Percentiles rank a stretch among this genome's conserved stretches.
Conservation (phyloP, 257 asterid genomes). For the Ballota nigra region DNA sequence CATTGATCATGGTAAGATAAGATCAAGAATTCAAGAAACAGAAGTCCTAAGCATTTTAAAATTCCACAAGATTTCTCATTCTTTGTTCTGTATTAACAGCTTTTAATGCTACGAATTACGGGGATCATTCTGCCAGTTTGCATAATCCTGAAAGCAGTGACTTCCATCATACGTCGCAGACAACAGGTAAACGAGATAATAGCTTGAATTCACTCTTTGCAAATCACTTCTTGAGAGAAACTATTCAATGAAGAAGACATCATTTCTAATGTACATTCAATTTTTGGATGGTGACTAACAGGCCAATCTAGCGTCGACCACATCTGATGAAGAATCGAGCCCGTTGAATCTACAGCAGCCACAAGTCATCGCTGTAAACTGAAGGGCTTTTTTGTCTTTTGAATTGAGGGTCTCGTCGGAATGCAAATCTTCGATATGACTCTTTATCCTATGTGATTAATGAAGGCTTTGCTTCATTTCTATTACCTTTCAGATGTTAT, state of each 20-base stretch:
- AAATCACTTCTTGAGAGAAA: background rate
- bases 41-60: background rate
- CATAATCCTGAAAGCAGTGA: slow-evolving; percentile 76
- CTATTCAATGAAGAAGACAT: background rate
- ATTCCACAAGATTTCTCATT: slow-evolving; percentile 16
- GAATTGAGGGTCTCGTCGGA: background rate
- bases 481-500: slow-evolving; percentile 2
- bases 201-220: background rate
- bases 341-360: slow-evolving; percentile 25
- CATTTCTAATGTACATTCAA: background rate
- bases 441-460: background rate
- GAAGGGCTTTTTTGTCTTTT: background rate
- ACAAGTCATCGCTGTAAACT: slow-evolving; percentile 28
- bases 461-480: background rate
- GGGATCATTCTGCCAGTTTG: slow-evolving; percentile 85
- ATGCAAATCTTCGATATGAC: background rate
- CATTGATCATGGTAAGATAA: slow-evolving; percentile 81
- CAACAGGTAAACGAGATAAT: slow-evolving; percentile 43
- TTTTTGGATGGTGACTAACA: slow-evolving; percentile 23
- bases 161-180: slow-evolving; percentile 51
- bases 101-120: slow-evolving; percentile 54
- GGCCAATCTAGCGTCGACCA: slow-evolving; percentile 37
- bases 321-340: slow-evolving; percentile 59
- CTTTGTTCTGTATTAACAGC: slow-evolving; percentile 40
- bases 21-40: background rate